phyloP scores from a whole-genome alignment of 331 rosid species.

The Quercus tomentella region DNA sequence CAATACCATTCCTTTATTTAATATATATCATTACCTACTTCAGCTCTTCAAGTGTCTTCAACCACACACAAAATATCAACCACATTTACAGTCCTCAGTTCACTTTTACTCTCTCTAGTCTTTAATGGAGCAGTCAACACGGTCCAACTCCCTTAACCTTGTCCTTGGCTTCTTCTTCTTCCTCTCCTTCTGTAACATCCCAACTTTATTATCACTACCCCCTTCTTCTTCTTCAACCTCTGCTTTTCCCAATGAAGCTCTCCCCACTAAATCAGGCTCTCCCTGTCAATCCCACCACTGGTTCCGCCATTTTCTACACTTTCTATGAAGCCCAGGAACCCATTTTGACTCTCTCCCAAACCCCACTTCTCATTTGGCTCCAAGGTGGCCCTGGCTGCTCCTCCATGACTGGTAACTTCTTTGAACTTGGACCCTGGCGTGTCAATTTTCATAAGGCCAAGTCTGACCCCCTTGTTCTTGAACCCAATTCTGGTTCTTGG shows the following conservation, averaged over 20 bases:
- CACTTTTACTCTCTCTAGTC: too few species aligned
- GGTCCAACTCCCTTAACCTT: too few species aligned
- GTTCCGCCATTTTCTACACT: constrained; percentile 38
- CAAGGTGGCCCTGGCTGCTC: constrained; percentile 65
- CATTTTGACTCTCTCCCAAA: constrained; percentile 17
- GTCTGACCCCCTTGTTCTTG: constrained; percentile 31
- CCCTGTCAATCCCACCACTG: constrained; percentile 19
- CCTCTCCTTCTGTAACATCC: too few species aligned
- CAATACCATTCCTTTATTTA: too few species aligned
- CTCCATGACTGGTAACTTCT: constrained; percentile 54
- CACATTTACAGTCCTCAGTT: too few species aligned
- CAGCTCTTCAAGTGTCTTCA: too few species aligned
- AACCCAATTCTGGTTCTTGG: constrained; percentile 57
- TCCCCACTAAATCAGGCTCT: constrained; percentile 51
- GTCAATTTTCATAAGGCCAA: constrained; percentile 27
- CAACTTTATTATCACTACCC: too few species aligned
- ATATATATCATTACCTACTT: too few species aligned
- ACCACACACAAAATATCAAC: too few species aligned
- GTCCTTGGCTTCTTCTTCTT: too few species aligned
- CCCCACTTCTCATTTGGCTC: constrained; percentile 56
- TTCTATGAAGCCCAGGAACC: constrained; percentile 46
- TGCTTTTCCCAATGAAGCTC: constrained; percentile 29
- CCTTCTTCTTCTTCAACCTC: background rate
- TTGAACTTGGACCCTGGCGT: constrained; percentile 57
- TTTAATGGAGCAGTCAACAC: too few species aligned